Percentiles rank a stretch among this genome's conserved stretches.
Evolutionary conservation across 2,329 filamentous ascomycete genomes (phyloP).

Genomic region (Colletotrichum caudatum): DNA sequence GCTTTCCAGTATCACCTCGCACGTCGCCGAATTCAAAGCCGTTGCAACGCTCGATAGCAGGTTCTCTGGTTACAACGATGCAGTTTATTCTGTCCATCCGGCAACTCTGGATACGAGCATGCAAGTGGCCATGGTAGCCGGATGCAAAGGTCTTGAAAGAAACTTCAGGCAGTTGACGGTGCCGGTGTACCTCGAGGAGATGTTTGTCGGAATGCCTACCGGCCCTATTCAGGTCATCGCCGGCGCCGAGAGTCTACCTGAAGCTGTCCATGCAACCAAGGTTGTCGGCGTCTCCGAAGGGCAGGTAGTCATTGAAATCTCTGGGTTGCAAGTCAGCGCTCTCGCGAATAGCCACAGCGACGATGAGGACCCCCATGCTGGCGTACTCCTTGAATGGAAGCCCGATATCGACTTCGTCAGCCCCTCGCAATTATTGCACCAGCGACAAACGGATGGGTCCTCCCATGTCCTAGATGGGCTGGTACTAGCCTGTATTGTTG

Average conservation of each 20-base stretch:
- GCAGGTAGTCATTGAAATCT: conserved; percentile 24
- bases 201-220: conserved; percentile 16
- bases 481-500: conserved; percentile 30
- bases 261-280: neutral
- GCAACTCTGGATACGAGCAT: conserved; percentile 52
- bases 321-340: conserved; percentile 14
- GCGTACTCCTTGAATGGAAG: conserved; percentile 29
- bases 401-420: conserved; percentile 29
- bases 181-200: conserved; percentile 23
- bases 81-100: conserved; percentile 52
- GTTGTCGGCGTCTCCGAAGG: conserved; percentile 12
- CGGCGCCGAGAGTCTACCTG: neutral
- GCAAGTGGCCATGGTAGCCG: conserved; percentile 48
- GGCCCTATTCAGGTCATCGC: conserved; percentile 6
- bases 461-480: neutral
- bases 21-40: conserved; percentile 13
- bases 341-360: neutral
- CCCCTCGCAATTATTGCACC: neutral
- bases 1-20: conserved; percentile 36
- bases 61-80: neutral
- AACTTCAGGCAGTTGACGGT: conserved; percentile 18
- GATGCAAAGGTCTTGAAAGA: conserved; percentile 11
- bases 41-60: conserved; percentile 13
- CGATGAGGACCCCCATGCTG: conserved; percentile 17
- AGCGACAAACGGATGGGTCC: neutral